Conservation (phyloP, 352 stramenopile species). For the Phytopythium montanum region DNA sequence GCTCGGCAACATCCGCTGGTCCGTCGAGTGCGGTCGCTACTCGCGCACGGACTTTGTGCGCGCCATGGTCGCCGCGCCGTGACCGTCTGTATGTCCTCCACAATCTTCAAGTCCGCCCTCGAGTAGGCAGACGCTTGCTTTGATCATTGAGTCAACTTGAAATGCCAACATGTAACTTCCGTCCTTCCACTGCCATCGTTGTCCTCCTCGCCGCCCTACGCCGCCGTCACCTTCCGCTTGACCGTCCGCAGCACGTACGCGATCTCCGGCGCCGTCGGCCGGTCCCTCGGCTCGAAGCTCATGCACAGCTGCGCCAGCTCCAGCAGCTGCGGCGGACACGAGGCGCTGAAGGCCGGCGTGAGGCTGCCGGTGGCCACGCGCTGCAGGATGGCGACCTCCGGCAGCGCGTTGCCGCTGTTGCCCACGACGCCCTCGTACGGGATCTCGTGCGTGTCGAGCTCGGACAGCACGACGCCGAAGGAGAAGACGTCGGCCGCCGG, state of each 20-base stretch:
- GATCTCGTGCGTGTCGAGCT: conserved; percentile 33
- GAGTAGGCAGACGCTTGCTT: too few relatives aligned
- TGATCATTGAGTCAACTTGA: not conserved
- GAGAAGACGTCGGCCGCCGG: conserved; percentile 30
- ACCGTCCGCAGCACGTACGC: conserved; percentile 33
- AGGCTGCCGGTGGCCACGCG: conserved; percentile 28
- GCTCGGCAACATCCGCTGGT: conserved; percentile 7
- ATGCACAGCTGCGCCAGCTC: conserved; percentile 33
- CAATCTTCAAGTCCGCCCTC: too few relatives aligned
- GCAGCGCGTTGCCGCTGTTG: conserved; percentile 18
- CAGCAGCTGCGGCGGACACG: conserved; percentile 20
- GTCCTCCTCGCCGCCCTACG: too few relatives aligned
- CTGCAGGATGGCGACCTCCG: conserved; percentile 37
- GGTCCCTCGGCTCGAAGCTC: conserved; percentile 20
- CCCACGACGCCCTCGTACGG: conserved; percentile 31
- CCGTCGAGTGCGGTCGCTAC: conserved; percentile 5
- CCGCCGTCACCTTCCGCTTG: not conserved
- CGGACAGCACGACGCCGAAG: conserved; percentile 33
- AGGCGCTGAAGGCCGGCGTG: conserved; percentile 12
- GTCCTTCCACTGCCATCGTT: not conserved
- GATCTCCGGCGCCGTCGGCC: conserved; percentile 36
- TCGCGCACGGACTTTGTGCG: conserved; percentile 3
- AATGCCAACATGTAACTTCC: not conserved
- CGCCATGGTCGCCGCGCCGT: not conserved
- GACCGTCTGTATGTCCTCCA: not conserved